Percentiles rank a stretch among this genome's conserved stretches.
phyloP scores from a whole-genome alignment of 129 eudicot species.

The Chrysanthemum seticuspe region DNA sequence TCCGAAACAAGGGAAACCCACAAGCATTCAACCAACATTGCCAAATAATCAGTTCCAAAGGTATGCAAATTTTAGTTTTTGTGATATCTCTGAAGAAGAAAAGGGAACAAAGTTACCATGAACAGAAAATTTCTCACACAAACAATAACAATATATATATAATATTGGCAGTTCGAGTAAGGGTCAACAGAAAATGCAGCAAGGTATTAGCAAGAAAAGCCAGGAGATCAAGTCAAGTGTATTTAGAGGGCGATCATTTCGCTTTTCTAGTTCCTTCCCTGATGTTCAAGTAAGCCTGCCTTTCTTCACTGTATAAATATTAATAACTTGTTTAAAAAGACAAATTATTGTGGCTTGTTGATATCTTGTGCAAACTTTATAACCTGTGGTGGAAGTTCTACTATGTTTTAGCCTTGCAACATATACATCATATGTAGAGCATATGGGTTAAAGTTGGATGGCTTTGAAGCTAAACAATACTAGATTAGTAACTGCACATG shows the following conservation, averaged over 20 bases:
- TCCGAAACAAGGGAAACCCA: constrained; percentile 43
- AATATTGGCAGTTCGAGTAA: constrained; percentile 33
- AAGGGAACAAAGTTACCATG: constrained; percentile 25
- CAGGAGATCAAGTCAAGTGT: constrained; percentile 40
- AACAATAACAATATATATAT: constrained; percentile 21
- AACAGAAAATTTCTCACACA: constrained; percentile 24
- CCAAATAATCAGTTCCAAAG: constrained; percentile 28
- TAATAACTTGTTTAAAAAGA: constrained; percentile 2
- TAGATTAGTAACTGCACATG: background rate
- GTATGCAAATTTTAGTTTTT: constrained; percentile 29
- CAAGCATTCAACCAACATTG: constrained; percentile 35
- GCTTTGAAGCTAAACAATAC: background rate
- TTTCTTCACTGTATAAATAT: constrained; percentile 15
- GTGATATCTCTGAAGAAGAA: constrained; percentile 34
- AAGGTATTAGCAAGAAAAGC: constrained; percentile 25
- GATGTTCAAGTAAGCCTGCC: constrained; percentile 59
- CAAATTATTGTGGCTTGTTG: background rate
- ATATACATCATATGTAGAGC: background rate
- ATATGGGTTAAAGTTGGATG: background rate
- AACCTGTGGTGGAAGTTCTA: background rate
- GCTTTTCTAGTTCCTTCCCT: constrained; percentile 80
- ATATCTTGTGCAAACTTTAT: background rate
- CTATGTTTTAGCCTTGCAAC: background rate
- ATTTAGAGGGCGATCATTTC: constrained; percentile 56
- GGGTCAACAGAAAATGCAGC: constrained; percentile 42